A percentile compares a stretch with the other conserved stretches of the same genome.
Evolutionary conservation across 768 basidiomycete genomes (phyloP).

Genomic region (Russula ochroleuca): DNA sequence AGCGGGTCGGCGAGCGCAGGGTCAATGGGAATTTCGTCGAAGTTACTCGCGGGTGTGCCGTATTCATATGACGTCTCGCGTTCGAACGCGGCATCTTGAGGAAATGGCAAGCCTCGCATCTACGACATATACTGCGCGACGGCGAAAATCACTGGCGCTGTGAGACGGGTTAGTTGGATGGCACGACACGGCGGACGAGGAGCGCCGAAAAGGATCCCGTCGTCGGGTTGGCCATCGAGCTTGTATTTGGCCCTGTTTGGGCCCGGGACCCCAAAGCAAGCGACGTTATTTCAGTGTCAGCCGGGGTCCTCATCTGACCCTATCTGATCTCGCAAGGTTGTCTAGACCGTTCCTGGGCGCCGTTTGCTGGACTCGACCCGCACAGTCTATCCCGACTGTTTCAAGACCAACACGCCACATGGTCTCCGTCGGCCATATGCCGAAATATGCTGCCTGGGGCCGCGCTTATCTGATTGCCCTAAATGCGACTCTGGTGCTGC

Average conservation of each 20-base stretch:
- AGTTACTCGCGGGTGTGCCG: slow-evolving; percentile 53
- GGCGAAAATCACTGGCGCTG: background rate
- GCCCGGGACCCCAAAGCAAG: slow-evolving; percentile 9
- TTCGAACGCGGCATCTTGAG: slow-evolving; percentile 43
- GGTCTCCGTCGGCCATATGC: slow-evolving; percentile 1
- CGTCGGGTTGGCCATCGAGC: slow-evolving; percentile 28
- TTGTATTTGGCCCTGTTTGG: slow-evolving; percentile 28
- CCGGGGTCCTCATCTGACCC: slow-evolving; percentile 23
- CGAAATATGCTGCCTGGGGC: background rate
- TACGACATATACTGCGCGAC: slow-evolving; percentile 17
- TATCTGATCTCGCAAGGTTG: background rate
- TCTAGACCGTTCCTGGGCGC: slow-evolving; percentile 18
- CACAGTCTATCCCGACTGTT: background rate
- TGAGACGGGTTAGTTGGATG: slow-evolving; percentile 7
- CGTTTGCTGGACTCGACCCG: background rate
- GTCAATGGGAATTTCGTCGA: slow-evolving; percentile 71
- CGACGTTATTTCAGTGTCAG: background rate
- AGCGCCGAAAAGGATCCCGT: slow-evolving; percentile 22
- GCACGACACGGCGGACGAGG: slow-evolving; percentile 14
- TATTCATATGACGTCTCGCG: slow-evolving; percentile 57
- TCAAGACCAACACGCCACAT: background rate
- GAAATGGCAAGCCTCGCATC: slow-evolving; percentile 64
- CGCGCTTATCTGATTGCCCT: background rate
- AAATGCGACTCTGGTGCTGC: background rate
- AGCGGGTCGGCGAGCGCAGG: slow-evolving; percentile 55